These are phyloP conservation scores for California macrophylla DNA, from an alignment of 441 rosid species.

Conservation along the genomic window DNA sequence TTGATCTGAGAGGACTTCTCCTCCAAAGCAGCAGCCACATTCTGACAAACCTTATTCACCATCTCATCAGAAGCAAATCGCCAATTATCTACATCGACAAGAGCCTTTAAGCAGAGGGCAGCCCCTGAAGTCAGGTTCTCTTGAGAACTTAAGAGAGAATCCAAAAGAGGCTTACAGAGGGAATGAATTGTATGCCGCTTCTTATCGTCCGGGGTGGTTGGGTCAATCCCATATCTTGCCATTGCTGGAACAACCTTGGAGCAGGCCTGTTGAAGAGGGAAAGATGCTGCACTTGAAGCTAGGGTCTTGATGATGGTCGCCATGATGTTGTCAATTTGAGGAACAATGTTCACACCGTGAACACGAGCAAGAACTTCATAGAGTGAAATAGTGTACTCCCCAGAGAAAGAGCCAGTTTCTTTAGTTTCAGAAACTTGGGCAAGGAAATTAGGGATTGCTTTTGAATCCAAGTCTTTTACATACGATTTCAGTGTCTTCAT, in stretches of 20 bases:
- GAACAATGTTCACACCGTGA: conserved; percentile 82
- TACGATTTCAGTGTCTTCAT: conserved; percentile 85
- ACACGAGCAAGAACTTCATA: conserved; percentile 93
- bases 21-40: conserved; percentile 80
- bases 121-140: conserved; percentile 87
- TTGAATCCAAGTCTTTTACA: conserved; percentile 78
- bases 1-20: conserved; percentile 68
- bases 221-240: conserved; percentile 89
- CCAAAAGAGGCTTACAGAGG: conserved; percentile 75
- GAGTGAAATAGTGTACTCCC: conserved; percentile 90
- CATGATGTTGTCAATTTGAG: conserved; percentile 80
- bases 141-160: conserved; percentile 63
- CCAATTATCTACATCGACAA: conserved; percentile 92
- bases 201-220: conserved; percentile 63
- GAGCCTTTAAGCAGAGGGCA: conserved; percentile 88
- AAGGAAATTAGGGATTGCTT: conserved; percentile 74
- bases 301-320: conserved; percentile 60
- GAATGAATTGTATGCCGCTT: conserved; percentile 62
- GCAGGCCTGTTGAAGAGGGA: conserved; percentile 90
- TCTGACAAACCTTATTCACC: conserved; percentile 83
- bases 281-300: conserved; percentile 80
- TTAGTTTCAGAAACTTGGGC: conserved; percentile 93
- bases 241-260: conserved; percentile 91
- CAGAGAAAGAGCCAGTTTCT: conserved; percentile 70
- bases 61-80: conserved; percentile 65